These are phyloP conservation scores for Phytophthora pistaciae DNA, from an alignment of 352 stramenopile genomes.

Conservation along the genomic window DNA sequence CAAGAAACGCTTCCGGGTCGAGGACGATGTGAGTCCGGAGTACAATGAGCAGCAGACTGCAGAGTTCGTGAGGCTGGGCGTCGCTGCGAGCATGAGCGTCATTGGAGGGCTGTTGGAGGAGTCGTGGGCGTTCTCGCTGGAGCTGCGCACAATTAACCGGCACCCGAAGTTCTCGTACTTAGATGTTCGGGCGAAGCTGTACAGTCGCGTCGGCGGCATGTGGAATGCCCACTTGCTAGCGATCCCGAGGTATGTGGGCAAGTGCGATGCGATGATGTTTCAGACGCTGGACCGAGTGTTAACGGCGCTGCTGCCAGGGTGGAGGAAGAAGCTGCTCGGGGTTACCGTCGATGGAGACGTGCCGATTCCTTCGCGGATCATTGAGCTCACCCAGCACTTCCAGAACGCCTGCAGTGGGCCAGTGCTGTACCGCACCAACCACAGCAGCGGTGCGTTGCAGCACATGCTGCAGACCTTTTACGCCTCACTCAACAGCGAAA, in stretches of 20 bases:
- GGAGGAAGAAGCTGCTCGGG: conserved; percentile 39
- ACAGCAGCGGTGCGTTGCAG: conserved; percentile 32
- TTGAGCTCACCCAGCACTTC: conserved; percentile 34
- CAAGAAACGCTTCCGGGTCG: conserved; percentile 6
- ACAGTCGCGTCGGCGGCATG: conserved; percentile 25
- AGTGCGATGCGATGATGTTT: conserved; percentile 34
- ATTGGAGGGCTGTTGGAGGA: conserved; percentile 41
- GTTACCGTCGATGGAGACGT: conserved; percentile 26
- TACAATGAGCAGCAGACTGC: conserved; percentile 31
- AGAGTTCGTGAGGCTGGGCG: conserved; percentile 43
- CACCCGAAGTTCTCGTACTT: conserved; percentile 34
- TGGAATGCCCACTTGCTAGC: conserved; percentile 41
- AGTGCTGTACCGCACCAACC: conserved; percentile 33
- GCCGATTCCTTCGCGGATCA: conserved; percentile 19
- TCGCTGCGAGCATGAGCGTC: conserved; percentile 42
- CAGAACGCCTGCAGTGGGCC: conserved; percentile 19
- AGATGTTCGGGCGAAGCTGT: conserved; percentile 47
- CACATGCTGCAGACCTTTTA: conserved; percentile 42
- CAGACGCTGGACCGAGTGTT: conserved; percentile 35
- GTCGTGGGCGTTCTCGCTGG: conserved; percentile 55
- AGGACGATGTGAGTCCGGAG: conserved; percentile 10
- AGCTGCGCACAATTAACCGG: conserved; percentile 29
- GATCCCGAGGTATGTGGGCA: conserved; percentile 31
- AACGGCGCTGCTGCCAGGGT: conserved; percentile 33
- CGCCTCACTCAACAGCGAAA: conserved; percentile 28